Percentiles rank a stretch among this genome's conserved stretches.
Evolutionary conservation across 306 rosid species (phyloP).

Genomic region (Glycine tomentella): DNA sequence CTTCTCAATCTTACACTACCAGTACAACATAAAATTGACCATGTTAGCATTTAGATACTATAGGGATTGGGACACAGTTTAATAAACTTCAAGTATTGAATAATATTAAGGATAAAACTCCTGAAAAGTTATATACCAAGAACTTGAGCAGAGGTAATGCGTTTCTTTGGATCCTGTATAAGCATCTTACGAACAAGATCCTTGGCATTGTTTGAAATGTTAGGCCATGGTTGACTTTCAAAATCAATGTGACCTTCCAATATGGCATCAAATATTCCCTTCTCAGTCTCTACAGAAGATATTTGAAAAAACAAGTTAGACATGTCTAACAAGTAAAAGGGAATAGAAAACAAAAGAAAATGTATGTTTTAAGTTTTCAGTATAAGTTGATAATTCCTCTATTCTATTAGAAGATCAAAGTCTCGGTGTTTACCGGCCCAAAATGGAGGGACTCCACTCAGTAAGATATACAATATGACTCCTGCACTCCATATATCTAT

Average conservation of each 20-base stretch:
- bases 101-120: background rate
- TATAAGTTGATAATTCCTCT: background rate
- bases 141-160: constrained; percentile 85
- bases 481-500: constrained; percentile 95
- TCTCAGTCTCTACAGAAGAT: constrained; percentile 72
- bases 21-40: background rate
- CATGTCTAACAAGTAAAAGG: constrained; percentile 16
- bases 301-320: constrained; percentile 20
- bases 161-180: constrained; percentile 81
- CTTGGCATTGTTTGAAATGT: constrained; percentile 80
- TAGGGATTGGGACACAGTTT: background rate
- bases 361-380: background rate
- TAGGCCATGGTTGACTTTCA: constrained; percentile 84
- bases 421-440: constrained; percentile 87
- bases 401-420: constrained; percentile 19
- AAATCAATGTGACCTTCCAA: constrained; percentile 87
- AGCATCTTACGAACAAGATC: constrained; percentile 87
- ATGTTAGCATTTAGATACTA: background rate
- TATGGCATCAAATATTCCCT: constrained; percentile 90
- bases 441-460: constrained; percentile 96
- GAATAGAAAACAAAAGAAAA: background rate
- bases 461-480: constrained; percentile 80
- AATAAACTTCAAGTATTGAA: constrained; percentile 17
- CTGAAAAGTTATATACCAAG: constrained; percentile 62
- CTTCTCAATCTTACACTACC: background rate